Base-by-base conservation (phyloP, 169 alveolate genomes). In the Eimeria maxima region DNA sequence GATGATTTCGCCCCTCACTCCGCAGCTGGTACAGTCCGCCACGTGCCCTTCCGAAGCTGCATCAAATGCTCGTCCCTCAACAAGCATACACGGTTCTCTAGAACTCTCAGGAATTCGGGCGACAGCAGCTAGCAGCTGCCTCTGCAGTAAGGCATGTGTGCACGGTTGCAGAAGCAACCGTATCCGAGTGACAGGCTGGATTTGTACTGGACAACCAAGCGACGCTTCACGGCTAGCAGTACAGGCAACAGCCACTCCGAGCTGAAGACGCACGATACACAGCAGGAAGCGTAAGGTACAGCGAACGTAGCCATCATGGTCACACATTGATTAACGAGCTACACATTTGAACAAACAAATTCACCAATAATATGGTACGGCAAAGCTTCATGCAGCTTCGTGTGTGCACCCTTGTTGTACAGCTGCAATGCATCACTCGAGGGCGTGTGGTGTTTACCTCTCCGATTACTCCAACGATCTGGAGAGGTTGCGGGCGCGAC, bases 401-500 rank as follows among this genome's bases (percentile, higher is more conserved):
- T 24, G 10, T 22, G 3, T 67, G 44, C 74, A 69, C 18, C 29
- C 83, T 33, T 4, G 55, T 20, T 47, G 69, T 45, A 45, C 47
- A 45, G 69, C 71, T 80, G 69, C 45, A 80, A 1, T 45, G 44
- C 71, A 24, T 8, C 90, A 44, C 11, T 47, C 47, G 67, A n/a
- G 44, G n/a, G 8, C 11, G 13, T 11, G 53, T 4, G 18, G 53
- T 38, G 50, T 74, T 24, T 38, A 92, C 95, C 83, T 81, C 90
- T 24, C 90, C 90, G 33, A 60, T 27, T 73, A 92, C 55, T 24
- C 95, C 95, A 42, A 57, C 71, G 69, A 92, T 92, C 45, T 55
- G 81, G 8, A 92, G 91, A 29, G 95, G 95, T 83, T 92, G 95
- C 22, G 95, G 95, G 47, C 80, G 65, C 27, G 83, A 65, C 83